Evolutionary conservation across 2,329 filamentous ascomycete genomes (phyloP).

Genomic region (Dactylellina cionopaga): DNA sequence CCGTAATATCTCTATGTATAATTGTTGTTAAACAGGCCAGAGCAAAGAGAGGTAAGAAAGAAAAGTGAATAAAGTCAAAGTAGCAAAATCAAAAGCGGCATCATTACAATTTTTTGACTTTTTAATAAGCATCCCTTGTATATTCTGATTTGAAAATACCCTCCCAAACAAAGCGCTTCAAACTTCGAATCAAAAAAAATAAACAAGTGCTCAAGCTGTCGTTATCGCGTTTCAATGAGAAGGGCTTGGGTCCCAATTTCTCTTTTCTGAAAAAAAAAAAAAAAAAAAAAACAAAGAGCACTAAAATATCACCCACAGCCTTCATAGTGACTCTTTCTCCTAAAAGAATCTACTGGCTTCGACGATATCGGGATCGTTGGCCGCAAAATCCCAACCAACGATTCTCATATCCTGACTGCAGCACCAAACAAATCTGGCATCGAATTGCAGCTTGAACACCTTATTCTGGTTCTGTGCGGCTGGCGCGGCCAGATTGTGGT

Average conservation of each 20-base stretch:
- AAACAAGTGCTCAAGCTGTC: too few species aligned
- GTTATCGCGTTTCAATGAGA: slow-evolving; percentile 4
- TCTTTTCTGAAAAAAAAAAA: too few species aligned
- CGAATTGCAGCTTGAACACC: slow-evolving; percentile 97
- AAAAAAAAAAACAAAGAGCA: slow-evolving; percentile 2
- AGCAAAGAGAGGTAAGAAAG: neutral
- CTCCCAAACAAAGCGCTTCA: slow-evolving; percentile 3
- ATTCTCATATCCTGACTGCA: slow-evolving; percentile 92
- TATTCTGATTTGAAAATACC: slow-evolving; percentile 8
- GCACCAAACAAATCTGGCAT: slow-evolving; percentile 90
- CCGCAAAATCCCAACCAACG: slow-evolving; percentile 97
- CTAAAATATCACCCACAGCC: slow-evolving; percentile 10
- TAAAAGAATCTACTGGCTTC: slow-evolving; percentile 82
- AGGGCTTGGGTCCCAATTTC: too few species aligned
- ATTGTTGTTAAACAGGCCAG: too few species aligned
- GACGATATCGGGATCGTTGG: slow-evolving; percentile 80
- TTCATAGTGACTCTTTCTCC: slow-evolving; percentile 21
- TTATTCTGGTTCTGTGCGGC: slow-evolving; percentile 62
- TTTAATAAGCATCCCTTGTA: slow-evolving; percentile 1
- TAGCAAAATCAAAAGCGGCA: neutral
- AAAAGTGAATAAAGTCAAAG: neutral
- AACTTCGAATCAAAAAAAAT: slow-evolving; percentile 7
- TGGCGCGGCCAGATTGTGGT: slow-evolving; percentile 40
- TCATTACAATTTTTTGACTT: slow-evolving; percentile 7
- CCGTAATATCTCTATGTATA: slow-evolving; percentile 20